Evolutionary conservation across 768 basidiomycete species (phyloP), one percentile per base, ranked within the genome.

Genomic region (Steccherinum ochraceum): DNA sequence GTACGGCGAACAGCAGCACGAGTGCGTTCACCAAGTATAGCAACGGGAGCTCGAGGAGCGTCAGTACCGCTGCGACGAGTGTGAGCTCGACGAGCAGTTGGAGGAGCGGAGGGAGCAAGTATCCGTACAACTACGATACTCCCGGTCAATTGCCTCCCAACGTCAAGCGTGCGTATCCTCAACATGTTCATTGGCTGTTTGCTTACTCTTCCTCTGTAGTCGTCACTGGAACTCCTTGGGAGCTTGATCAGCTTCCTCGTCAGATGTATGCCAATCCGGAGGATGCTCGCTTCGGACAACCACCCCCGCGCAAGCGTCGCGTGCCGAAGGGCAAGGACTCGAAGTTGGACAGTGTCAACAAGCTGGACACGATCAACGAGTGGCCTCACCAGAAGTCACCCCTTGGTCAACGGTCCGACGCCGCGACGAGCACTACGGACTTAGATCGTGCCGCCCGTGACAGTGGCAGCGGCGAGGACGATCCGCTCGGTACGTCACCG

Each of bases 21-120:
- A 84, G 83, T 7, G 81, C 82, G 26, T 91, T 90, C 60, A 90
- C 89, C 20, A 72, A 84, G 52, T 89, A 86, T 70, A 90, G 87
- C 69, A 86, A 86, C 60, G 62, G 63, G 43, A 79, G 86, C 64
- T 60, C 74, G 51, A 75, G 86, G 50, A 89, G 87, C 56, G 74
- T 90, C 40, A 86, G 86, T 19, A 91, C 90, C 3, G 79, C 79
- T 50, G 89, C 89, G 41, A 93, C 90, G 13, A 88, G 86, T 57
- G 79, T 88, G 10, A 43, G 41, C 4, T 88, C 86, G 25, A 78
- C 80, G 20, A 70, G 75, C 45, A 88, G 85, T 65, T 89, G 88
- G 85, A 80, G 86, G 48, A 60, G 77, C 76, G 51, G 48, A 12
- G 56, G 48, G 49, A 61, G 47, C 55, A 58, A 58, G 56, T 41